Evolutionary conservation across 2,329 filamentous ascomycete genomes (phyloP), one percentile per base, ranked within the genome.

Genomic region (Sporothrix brasiliensis): DNA sequence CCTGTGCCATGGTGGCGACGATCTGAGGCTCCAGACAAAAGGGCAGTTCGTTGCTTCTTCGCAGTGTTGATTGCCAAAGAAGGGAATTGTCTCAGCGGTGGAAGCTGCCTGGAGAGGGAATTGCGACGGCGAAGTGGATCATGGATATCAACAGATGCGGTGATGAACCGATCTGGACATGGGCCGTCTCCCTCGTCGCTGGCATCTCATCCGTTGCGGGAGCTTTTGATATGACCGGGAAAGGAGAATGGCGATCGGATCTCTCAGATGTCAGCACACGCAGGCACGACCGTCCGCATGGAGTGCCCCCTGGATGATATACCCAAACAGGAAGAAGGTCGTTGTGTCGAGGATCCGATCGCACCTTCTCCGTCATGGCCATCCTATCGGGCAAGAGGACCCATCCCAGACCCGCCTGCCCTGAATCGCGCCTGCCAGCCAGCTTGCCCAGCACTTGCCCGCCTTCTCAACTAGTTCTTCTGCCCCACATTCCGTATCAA

Each of bases 251-350:
- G 50, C 34, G 56, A 61, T 61, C 34, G 34, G 34, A 61, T 61
- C 14, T 24, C 56, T 24, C 19, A 60, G n/a, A 24, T n/a, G 44
- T 14, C 44, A 14, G 34, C n/a, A 34, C 30, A 61, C 24, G 34
- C 56, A 61, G 56, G 34, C 14, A 61, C 56, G 56, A 61, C 53
- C 10, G 53, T 19, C 2, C 44, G 44, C 16, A 14, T 9, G 53
- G 11, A 7, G 53, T 56, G 16, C 10, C 14, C 24, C 14, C 27
- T 4, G 24, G n/a, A 56, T 53, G 34, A 34, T 34, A 67, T 53
- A 67, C 63, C 47, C 24, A 68, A 68, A 68, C 39, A 68, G 53
- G 50, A 50, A 49, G 41, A 68, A 68, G 58, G n/a, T 27, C 34
- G 58, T 47, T 19, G 19, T 9, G 19, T 21, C 21, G 11, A 24